Base-by-base conservation (phyloP, 441 rosid species). In the Daphne laureola region DNA sequence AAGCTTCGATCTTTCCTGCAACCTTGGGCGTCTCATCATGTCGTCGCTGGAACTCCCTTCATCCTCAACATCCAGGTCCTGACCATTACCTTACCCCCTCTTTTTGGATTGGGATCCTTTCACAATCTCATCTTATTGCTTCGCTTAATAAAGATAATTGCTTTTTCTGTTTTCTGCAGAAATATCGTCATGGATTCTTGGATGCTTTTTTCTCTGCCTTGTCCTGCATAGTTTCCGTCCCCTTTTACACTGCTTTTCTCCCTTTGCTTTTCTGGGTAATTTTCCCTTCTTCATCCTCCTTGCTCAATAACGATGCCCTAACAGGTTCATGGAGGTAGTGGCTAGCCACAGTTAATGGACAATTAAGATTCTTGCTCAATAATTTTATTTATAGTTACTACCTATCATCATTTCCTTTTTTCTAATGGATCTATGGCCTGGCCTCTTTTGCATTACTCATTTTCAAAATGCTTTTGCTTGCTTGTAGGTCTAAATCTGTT, bases 221-320 rank as follows among this genome's bases (percentile, higher is more conserved):
- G 59, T 93, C 99, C 0, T 90, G 95, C 66, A 87, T 83, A 58
- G 99, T 93, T 65, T 93, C 99, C 31, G 95, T 90, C 31, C 96
- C 99, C 13, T 93, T 93, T 55, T 93, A 93, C 68, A 93, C 99
- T 54, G 96, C 83, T 42, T 93, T 93, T 58, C 86, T 93, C 63
- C 99, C 99, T 71, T 63, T 93, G 72, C 95, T 93, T 53, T 93
- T 93, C 70, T 93, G 97, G 99, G 97, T 93, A 78, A n/a, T n/a
- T n/a, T n/a, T 47, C 53, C 16, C 51, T 25, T 31, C 38, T 31
- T 31, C 38, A 31, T 31, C 38, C 38, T 38, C 12, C 31, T 6
- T 43, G 5, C 8, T 14, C 38, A 31, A 31, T 31, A 31, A 31
- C 7, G 38, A 3, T 36, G 23, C n/a, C 16, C 27, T 5, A 21